Base-by-base conservation (phyloP, 1,139 yeast species). In the Geotrichum restrictum region DNA sequence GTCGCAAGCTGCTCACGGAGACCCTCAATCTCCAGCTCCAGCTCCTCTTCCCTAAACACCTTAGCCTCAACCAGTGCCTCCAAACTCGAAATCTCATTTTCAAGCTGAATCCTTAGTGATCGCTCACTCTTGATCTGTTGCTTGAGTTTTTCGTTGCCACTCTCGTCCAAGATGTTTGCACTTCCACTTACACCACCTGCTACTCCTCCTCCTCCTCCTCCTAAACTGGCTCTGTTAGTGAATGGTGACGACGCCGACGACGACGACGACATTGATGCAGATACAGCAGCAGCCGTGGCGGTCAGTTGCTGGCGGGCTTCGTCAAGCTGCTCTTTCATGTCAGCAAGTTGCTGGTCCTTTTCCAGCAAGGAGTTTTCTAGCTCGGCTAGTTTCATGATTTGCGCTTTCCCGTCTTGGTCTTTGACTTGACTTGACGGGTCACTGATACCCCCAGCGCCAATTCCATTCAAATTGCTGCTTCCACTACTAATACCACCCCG, bases 281-380 rank as follows among this genome's bases (percentile, higher is more conserved):
- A 24, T 24, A 8, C 29, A 5, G 29, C 19, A 11, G 18, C 22
- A 10, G 39, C 8, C 47, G 32, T 21, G 45, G 51, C 24, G 36
- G 56, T 3, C 48, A 48, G 27, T 50, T 60, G 52, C 51, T 49
- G 49, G 54, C 60, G 37, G 34, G 63, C 63, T 34, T 59, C 57
- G 24, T 63, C 67, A 27, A 69, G 58, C 40, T 64, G 60, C n/a
- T 51, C 59, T 45, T 60, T 54, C 21, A 68, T 61, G 22, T 64
- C 69, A 13, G 54, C 55, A 16, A 68, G 56, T 53, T 62, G 64
- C 45, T 59, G 63, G 39, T 67, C 71, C 51, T 59, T 62, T 47
- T 67, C 69, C 22, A 62, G 61, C 21, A 69, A 59, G 45, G 60
- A 52, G 48, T 68, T 69, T 46, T 69, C 71, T n/a, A 66, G 59